Conservation (phyloP, 2,329 filamentous ascomycete species). For the Penicillium sp. region DNA sequence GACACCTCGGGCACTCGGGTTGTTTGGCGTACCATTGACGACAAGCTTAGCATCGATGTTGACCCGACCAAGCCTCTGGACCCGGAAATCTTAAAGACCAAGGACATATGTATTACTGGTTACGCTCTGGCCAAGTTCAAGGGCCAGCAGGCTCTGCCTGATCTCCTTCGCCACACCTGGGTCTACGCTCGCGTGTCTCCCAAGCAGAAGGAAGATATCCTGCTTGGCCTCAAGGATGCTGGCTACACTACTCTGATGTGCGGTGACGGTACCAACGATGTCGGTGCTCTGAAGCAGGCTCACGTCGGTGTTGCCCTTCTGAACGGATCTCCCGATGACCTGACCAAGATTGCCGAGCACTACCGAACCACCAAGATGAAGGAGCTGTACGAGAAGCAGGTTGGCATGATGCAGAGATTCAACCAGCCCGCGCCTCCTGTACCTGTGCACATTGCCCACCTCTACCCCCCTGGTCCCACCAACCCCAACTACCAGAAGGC, state of each 20-base stretch:
- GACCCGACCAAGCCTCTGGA: conserved; percentile 79
- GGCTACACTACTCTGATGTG: conserved; percentile 99
- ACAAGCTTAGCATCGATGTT: conserved; percentile 78
- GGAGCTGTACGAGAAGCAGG: conserved; percentile 96
- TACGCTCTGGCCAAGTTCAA: conserved; percentile 89
- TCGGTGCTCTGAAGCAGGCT: conserved; percentile 94
- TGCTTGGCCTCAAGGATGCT: conserved; percentile 92
- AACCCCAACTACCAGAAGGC: conserved; percentile 96
- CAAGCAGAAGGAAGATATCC: conserved; percentile 97
- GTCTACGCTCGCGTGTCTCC: conserved; percentile 97
- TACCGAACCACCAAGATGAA: conserved; percentile 96
- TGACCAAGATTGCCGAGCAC: conserved; percentile 88
- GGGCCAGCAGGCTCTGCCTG: conserved; percentile 68
- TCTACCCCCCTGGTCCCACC: conserved; percentile 82
- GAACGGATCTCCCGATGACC: conserved; percentile 87
- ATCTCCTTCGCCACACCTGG: conserved; percentile 85
- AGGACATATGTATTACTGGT: conserved; percentile 93
- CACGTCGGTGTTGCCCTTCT: conserved; percentile 94
- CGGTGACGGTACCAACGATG: conserved; percentile 96
- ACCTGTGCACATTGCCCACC: conserved; percentile 83
- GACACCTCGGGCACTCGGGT: conserved; percentile 74
- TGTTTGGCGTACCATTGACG: conserved; percentile 92
- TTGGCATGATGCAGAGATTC: conserved; percentile 85
- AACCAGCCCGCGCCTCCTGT: conserved; percentile 91
- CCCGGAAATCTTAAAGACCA: conserved; percentile 70